Conservation (phyloP, 495 filamentous ascomycete species). For the Tuber magnatum region DNA sequence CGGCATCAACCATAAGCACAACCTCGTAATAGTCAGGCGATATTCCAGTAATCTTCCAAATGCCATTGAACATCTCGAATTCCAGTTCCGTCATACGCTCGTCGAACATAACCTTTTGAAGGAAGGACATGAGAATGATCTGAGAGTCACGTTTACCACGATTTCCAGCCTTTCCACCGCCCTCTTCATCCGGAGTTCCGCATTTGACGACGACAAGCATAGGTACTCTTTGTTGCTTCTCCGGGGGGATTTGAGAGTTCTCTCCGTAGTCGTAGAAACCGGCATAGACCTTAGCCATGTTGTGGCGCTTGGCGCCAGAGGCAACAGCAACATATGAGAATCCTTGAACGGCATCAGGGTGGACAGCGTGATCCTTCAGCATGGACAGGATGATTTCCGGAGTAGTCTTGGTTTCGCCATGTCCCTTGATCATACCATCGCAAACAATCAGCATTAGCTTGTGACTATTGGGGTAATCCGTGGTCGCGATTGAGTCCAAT, state of each 20-base stretch:
- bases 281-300: conserved; percentile 97
- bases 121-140: conserved; percentile 98
- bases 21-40: conserved; percentile 96
- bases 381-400: conserved; percentile 86
- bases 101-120: conserved; percentile 99
- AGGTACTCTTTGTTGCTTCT: conserved; percentile 95
- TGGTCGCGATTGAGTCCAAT: conserved; percentile 91
- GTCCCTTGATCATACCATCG: conserved; percentile 95
- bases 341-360: conserved; percentile 68
- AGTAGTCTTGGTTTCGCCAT: conserved; percentile 78
- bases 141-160: conserved; percentile 97
- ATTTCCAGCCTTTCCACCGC: conserved; percentile 82
- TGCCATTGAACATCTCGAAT: conserved; percentile 98
- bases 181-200: conserved; percentile 80
- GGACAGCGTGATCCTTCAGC: conserved; percentile 83
- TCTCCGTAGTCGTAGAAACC: conserved; percentile 96
- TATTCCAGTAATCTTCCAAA: conserved; percentile 97
- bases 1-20: conserved; percentile 97
- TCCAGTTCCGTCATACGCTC: conserved; percentile 99
- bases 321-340: conserved; percentile 97
- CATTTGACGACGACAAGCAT: conserved; percentile 98
- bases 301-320: conserved; percentile 92
- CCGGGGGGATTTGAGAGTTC: conserved; percentile 64
- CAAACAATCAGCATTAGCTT: conserved; percentile 93
- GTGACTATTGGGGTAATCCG: conserved; percentile 98